phyloP scores from a whole-genome alignment of 805 yeast genomes.

The Candida patagonica region DNA sequence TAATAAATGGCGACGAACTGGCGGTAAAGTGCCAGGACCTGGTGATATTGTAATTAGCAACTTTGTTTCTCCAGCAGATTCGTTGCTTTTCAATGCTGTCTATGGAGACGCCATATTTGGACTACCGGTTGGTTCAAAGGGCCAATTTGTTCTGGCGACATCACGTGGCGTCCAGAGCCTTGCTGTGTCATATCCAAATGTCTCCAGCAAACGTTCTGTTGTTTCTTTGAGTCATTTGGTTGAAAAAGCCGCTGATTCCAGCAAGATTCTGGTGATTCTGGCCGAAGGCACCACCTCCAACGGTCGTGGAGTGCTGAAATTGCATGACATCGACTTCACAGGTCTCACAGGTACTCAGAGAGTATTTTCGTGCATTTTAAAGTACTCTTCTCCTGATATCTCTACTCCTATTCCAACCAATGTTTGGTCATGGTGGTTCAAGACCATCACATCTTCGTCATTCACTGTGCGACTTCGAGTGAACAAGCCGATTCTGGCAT shows the following conservation, averaged over 20 bases:
- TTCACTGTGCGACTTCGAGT: constrained; percentile 23
- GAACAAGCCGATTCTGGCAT: constrained; percentile 14
- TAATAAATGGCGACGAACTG: not conserved
- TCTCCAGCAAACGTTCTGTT: constrained; percentile 6
- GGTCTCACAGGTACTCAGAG: constrained; percentile 10
- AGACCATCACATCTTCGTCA: constrained; percentile 15
- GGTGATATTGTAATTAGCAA: constrained; percentile 50
- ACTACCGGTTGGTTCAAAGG: constrained; percentile 29
- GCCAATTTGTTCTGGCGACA: not conserved
- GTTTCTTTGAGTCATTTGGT: constrained; percentile 12
- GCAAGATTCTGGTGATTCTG: constrained; percentile 46
- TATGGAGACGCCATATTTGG: constrained; percentile 24
- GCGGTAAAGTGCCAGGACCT: constrained; percentile 27
- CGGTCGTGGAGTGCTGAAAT: constrained; percentile 64
- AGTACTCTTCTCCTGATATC: constrained; percentile 26
- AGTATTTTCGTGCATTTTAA: constrained; percentile 24
- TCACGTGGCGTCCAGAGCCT: not conserved
- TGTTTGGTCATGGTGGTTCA: constrained; percentile 22
- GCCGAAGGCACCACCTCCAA: constrained; percentile 83
- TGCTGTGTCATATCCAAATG: not conserved
- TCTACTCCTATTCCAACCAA: constrained; percentile 29
- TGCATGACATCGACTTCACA: constrained; percentile 28
- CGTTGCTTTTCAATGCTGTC: constrained; percentile 29
- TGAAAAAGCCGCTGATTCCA: constrained; percentile 23
- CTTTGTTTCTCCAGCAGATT: constrained; percentile 51